Evolutionary conservation across 305 asterid species (phyloP), one percentile per base, ranked within the genome.

Genomic region (Andrographis paniculata): DNA sequence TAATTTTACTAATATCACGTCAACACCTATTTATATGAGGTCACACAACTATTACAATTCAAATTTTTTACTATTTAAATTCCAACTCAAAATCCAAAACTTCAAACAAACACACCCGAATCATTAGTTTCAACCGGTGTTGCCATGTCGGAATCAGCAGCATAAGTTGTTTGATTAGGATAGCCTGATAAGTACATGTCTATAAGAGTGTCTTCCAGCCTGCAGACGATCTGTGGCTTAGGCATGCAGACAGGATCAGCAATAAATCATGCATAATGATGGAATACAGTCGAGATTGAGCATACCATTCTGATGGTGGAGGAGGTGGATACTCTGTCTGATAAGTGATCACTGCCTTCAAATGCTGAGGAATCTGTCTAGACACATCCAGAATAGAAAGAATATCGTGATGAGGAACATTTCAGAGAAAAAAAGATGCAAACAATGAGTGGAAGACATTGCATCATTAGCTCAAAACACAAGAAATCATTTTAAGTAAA

Each of bases 191-290:
- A 74, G 62, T 60, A 89, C 79, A 89, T 72, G 22, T 89, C 86
- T 45, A 89, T 89, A 48, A 85, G 91, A 45, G 95, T 80, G 58
- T 89, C 98, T 64, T 89, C 98, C n/a, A 89, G 70, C 94, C 98
- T 89, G 80, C 63, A 65, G 18, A 52, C 27, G 43, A 56, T 42
- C 24, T 48, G n/a, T 50, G 24, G 21, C 53, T 75, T 45, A 68
- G 71, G 49, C 52, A 59, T 65, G 9, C 10, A 46, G 7, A 28
- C 14, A n/a, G 13, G 23, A 43, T 43, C 51, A 45, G 43, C 20
- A 39, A 61, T 35, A n/a, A 62, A 22, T 37, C 36, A 48, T 50
- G 31, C 33, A 23, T 42, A 57, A 35, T 9, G 42, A 56, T 16
- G 38, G 54, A 39, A 62, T 39, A 48, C 11, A 28, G 45, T 17